Conservation (phyloP, 1,139 yeast species). For the Protomyces inouyei region DNA sequence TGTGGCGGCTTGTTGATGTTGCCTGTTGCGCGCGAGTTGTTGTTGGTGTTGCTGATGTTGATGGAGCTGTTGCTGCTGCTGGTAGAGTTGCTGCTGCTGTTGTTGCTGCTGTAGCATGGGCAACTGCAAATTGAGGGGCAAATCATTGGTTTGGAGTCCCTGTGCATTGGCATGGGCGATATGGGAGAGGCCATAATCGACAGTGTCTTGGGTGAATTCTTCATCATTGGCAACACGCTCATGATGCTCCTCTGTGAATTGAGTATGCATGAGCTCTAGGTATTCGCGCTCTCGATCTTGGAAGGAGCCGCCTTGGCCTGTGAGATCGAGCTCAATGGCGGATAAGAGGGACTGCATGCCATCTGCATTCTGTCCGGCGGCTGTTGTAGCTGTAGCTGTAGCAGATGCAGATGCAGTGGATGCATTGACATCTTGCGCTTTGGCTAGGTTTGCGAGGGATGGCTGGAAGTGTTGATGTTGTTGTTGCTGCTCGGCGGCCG, state of each 20-base stretch:
- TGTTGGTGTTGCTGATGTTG: not conserved
- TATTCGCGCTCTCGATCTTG: not conserved
- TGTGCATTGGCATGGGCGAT: not conserved
- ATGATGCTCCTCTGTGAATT: not conserved
- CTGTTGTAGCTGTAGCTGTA: not conserved
- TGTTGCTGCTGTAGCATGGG: not conserved
- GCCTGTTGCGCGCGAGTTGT: not conserved
- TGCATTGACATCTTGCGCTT: not conserved
- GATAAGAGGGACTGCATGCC: constrained; percentile 21
- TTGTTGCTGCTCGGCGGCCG: not conserved
- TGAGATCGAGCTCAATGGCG: constrained; percentile 18
- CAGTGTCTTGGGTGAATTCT: not conserved
- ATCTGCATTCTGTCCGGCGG: not conserved
- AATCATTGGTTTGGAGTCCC: not conserved
- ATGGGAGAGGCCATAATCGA: not conserved
- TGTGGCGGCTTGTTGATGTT: not conserved
- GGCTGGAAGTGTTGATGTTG: not conserved
- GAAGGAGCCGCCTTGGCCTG: not conserved
- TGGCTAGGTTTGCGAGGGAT: not conserved
- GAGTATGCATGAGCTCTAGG: not conserved
- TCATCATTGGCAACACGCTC: not conserved
- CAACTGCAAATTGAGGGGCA: not conserved
- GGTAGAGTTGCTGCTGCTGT: not conserved
- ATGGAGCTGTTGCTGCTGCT: not conserved
- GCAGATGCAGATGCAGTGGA: not conserved